Evolutionary conservation across 495 filamentous ascomycete species (phyloP).

Genomic region (Xeromyces bisporus): DNA sequence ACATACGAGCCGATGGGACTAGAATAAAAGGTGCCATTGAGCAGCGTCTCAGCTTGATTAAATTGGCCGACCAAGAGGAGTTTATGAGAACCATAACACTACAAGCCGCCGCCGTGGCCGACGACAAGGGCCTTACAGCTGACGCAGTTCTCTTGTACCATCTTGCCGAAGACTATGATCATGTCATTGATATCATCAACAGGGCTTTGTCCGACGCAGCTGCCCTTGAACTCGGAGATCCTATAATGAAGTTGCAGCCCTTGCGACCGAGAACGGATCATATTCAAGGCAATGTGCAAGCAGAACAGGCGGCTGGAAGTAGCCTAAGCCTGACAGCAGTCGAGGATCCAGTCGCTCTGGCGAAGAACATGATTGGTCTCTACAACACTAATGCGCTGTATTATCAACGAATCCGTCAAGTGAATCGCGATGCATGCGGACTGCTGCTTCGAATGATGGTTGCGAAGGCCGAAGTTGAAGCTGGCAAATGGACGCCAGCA

Average conservation of each 20-base stretch:
- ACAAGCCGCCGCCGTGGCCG: conserved; percentile 77
- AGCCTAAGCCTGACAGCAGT: conserved; percentile 71
- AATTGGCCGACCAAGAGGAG: conserved; percentile 56
- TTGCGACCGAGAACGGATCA: conserved; percentile 42
- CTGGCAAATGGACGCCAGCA: conserved; percentile 54
- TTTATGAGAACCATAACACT: conserved; percentile 76
- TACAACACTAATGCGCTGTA: conserved; percentile 65
- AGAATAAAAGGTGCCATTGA: conserved; percentile 77
- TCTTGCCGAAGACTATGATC: conserved; percentile 85
- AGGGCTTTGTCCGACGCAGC: conserved; percentile 79
- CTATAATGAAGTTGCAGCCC: conserved; percentile 56
- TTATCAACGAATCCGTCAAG: conserved; percentile 43
- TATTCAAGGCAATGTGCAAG: conserved; percentile 8
- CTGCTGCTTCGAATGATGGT: conserved; percentile 62
- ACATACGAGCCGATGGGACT: conserved; percentile 66
- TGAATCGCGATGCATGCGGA: conserved; percentile 52
- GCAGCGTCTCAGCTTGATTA: conserved; percentile 71
- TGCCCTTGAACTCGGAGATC: conserved; percentile 61
- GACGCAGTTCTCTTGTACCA: conserved; percentile 92
- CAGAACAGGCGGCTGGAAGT: conserved; percentile 23
- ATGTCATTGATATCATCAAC: conserved; percentile 74
- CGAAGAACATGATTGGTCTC: conserved; percentile 59
- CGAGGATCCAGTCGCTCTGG: conserved; percentile 69
- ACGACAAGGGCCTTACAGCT: conserved; percentile 80
- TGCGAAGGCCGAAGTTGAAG: conserved; percentile 54